Percentiles rank a stretch among this genome's conserved stretches.
These are phyloP conservation scores for Bipolaris cookei DNA, from an alignment of 2,329 filamentous ascomycete species.

Conservation along the genomic window DNA sequence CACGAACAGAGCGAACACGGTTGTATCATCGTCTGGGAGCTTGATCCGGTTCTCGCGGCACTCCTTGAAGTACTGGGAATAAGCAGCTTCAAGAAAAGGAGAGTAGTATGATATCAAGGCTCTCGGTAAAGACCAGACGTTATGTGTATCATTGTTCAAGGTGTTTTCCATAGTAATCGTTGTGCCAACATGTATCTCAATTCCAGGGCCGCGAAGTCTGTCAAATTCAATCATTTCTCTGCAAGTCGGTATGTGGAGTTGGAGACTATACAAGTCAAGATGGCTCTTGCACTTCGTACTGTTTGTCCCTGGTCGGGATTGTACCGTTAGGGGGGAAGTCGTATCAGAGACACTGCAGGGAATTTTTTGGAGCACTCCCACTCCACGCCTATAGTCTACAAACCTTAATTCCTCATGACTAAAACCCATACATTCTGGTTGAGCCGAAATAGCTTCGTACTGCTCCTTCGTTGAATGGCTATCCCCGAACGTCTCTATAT, in stretches of 20 bases:
- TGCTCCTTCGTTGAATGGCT: background rate
- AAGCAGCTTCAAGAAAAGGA: conserved; percentile 18
- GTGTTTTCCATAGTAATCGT: background rate
- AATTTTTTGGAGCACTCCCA: background rate
- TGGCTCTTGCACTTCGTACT: conserved; percentile 1
- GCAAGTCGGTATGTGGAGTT: background rate
- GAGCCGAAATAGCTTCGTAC: conserved; percentile 1
- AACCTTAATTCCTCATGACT: conserved; percentile 4
- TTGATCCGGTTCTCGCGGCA: conserved; percentile 13
- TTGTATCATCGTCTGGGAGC: conserved; percentile 19
- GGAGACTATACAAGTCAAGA: conserved; percentile 9
- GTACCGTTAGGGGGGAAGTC: background rate
- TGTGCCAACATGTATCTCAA: conserved; percentile 13
- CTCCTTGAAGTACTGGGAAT: conserved; percentile 20
- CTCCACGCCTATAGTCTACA: conserved; percentile 9
- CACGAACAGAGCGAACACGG: conserved; percentile 20
- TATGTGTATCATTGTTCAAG: background rate
- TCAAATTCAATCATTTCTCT: background rate
- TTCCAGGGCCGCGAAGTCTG: conserved; percentile 13
- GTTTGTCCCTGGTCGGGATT: conserved; percentile 1
- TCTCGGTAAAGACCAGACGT: conserved; percentile 18
- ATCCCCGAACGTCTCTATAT: background rate
- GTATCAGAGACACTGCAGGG: background rate
- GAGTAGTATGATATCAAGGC: conserved; percentile 20
- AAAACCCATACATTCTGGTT: background rate